Evolutionary conservation across 108 stramenopile species (phyloP).

Genomic region (Pinguiococcus pyrenoidosus): DNA sequence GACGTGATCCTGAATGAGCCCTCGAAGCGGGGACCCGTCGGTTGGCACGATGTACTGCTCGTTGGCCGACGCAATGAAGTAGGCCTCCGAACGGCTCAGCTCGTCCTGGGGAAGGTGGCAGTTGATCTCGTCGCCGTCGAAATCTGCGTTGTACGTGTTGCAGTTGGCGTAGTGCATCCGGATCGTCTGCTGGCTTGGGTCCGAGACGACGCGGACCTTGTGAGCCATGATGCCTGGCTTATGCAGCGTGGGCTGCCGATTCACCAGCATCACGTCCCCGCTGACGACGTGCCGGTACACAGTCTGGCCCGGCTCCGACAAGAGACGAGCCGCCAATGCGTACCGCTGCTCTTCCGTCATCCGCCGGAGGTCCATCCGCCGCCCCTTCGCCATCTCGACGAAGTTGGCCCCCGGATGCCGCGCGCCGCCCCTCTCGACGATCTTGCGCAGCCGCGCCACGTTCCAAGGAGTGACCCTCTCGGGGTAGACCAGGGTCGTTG

Average conservation of each 20-base stretch:
- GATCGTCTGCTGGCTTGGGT: constrained; percentile 54
- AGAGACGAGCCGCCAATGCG: constrained; percentile 64
- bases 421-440: constrained; percentile 71
- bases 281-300: constrained; percentile 88
- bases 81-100: constrained; percentile 62
- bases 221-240: constrained; percentile 99
- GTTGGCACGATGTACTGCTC: constrained; percentile 86
- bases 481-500: constrained; percentile 77
- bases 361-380: constrained; percentile 57
- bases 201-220: constrained; percentile 79
- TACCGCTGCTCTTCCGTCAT: constrained; percentile 56
- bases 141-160: constrained; percentile 99
- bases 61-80: constrained; percentile 78
- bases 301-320: constrained; percentile 42
- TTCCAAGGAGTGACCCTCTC: constrained; percentile 87
- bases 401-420: constrained; percentile 83
- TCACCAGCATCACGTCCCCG: constrained; percentile 92
- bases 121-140: constrained; percentile 99
- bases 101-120: constrained; percentile 91
- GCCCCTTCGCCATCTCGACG: constrained; percentile 70
- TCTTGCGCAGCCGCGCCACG: constrained; percentile 60
- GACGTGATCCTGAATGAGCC: constrained; percentile 98
- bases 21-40: constrained; percentile 86
- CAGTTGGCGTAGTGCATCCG: constrained; percentile 99
- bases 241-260: constrained; percentile 96